These are phyloP conservation scores for Escallonia herrerae DNA, from an alignment of 129 eudicot genomes.

Conservation along the genomic window DNA sequence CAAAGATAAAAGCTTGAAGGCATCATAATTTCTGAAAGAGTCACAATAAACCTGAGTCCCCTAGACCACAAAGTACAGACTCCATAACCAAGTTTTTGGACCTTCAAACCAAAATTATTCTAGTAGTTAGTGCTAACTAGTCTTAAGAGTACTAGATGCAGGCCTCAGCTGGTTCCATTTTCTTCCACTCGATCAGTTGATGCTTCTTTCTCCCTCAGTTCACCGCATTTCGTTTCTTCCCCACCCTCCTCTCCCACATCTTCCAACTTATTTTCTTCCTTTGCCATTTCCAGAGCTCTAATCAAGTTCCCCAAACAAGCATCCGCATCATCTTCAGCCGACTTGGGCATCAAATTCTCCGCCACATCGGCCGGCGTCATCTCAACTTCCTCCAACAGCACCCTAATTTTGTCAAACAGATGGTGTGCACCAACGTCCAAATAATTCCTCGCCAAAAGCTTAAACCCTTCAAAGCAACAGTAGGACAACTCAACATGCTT, in stretches of 20 bases:
- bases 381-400: slow-evolving; percentile 26
- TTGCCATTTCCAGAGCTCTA: slow-evolving; percentile 19
- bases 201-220: background rate
- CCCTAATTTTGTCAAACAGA: slow-evolving; percentile 21
- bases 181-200: background rate
- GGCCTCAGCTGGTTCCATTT: background rate
- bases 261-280: slow-evolving; percentile 16
- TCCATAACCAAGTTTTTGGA: no score
- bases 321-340: slow-evolving; percentile 8
- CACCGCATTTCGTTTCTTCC: slow-evolving; percentile 6
- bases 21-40: no score
- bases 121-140: no score
- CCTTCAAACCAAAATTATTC: no score
- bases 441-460: slow-evolving; percentile 31
- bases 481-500: slow-evolving; percentile 29
- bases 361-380: slow-evolving; percentile 36
- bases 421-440: slow-evolving; percentile 19
- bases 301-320: slow-evolving; percentile 17
- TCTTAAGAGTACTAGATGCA: no score
- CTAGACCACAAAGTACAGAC: no score
- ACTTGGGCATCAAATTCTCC: slow-evolving; percentile 30
- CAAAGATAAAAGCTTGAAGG: no score
- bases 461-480: slow-evolving; percentile 30
- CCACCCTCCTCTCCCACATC: slow-evolving; percentile 10
- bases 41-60: no score